Evolutionary conservation across 257 asterid species (phyloP), one percentile per base, ranked within the genome.

Genomic region (Jasminum sambac): DNA sequence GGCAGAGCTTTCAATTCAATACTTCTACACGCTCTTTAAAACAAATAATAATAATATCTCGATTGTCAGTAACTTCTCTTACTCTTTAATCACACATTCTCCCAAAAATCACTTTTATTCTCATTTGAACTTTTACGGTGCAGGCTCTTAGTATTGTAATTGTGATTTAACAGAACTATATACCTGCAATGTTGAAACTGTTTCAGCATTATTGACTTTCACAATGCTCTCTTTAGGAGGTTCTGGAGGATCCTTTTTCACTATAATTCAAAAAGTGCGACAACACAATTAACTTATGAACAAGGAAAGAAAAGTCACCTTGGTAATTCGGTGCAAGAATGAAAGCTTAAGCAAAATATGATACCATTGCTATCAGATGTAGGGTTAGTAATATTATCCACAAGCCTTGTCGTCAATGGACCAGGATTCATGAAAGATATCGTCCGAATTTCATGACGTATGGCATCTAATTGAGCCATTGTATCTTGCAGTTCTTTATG

Each of bases 401-500:
- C 95, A 50, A 86, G 87, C 78, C 89, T 87, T 9, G 90, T 83
- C 30, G 90, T 80, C 82, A 85, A 36, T 71, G 88, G 84, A 76
- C 96, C 89, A 60, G 96, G 94, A 83, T 86, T 87, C 83, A 89
- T 67, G 72, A 87, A 86, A 42, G 96, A 89, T 72, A 93, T 58
- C 5, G 88, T 74, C 40, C 91, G 91, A 62, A 90, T 77, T 78
- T 93, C 96, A 79, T 87, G 91, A 58, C 87, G 90, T 81, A 94
- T 94, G 72, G 91, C 95, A 73, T 90, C 91, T 72, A 94, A 57
- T 72, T 94, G 96, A 59, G 99, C 90, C 82, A 88, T 84, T 69
- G 95, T 77, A 59, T 94, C 99, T 86, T 89, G 97, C 77, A 89
- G 76, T 81, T 94, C 97, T 76, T 89, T 94, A 77, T 89, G 96